Evolutionary conservation across 257 asterid species (phyloP), one percentile per base, ranked within the genome.

Genomic region (Nicotiana otophora): DNA sequence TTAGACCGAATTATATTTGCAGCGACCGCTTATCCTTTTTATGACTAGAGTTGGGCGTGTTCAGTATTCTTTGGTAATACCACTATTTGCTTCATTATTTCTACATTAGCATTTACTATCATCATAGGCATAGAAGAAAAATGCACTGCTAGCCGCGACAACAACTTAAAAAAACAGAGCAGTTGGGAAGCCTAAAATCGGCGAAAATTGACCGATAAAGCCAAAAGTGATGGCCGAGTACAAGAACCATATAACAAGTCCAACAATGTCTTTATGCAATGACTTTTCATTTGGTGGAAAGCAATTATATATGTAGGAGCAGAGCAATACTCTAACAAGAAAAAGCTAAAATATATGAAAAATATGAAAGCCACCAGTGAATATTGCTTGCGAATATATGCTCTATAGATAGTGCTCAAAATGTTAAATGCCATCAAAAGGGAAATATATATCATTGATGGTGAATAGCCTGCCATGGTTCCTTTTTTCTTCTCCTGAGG

Each of bases 211-310:
- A 23, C 26, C 26, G 26, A 23, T 23, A 23, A 23, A 23, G 26
- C 26, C 26, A 1, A 23, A 23, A 23, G 17, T 57, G 31, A 77
- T 31, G 66, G 31, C 81, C 57, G 68, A 77, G 14, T 54, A 77
- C 54, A 57, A 77, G 31, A 77, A 77, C 68, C 81, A 77, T 57
- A 77, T 57, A 11, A 60, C 54, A 20, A 77, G n/a, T 77, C 81
- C 81, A 20, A 57, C 3, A 31, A 78, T 57, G 31, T 78, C 68
- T 53, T 78, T 57, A 8, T 77, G 55, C 69, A 17, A 15, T 61
- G 81, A 57, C 4, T 10, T 78, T 14, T 31, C 53, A 19, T 19
- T 4, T 36, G 0, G 39, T 36, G 55, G 10, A 69, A 39, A 69
- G 5, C 57, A 5, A 69, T 55, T 55, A 39, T 69, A 69, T 39